Evolutionary conservation across 148 eudicot species (phyloP), one percentile per base, ranked within the genome.

Genomic region (Heliamphora exappendiculata): DNA sequence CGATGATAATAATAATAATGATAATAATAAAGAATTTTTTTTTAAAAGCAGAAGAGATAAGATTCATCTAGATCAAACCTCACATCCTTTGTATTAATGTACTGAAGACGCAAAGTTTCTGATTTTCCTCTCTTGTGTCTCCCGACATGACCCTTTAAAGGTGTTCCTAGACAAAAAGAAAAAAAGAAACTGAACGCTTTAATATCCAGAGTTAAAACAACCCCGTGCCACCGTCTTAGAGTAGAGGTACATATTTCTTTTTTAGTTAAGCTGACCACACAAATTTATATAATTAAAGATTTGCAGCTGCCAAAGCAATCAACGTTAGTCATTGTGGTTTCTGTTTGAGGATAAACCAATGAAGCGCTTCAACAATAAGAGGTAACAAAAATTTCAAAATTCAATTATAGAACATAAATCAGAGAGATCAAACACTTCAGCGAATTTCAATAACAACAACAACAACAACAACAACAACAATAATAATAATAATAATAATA

Each of bases 121-220:
- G 98, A 94, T 73, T 86, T 89, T 59, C 97, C 91, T 86, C 98
- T 86, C 80, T 87, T 86, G 81, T 89, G 98, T 70, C 83, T 85
- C 74, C 72, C 13, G 42, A 77, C 73, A 66, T 66, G 51, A 20
- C 81, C 79, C 80, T 76, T 78, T 16, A 76, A 24, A 37, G 81
- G 74, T 9, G 77, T 57, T 44, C 83, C 91, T 85, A 80, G 33
- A 81, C 22, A 71, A 19, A 73, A 54, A n/a, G n/a, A n/a, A n/a
- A n/a, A n/a, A n/a, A n/a, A n/a, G n/a, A n/a, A n/a, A n/a, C n/a
- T n/a, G n/a, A n/a, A n/a, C n/a, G n/a, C n/a, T n/a, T n/a, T n/a
- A n/a, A n/a, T n/a, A n/a, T n/a, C n/a, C n/a, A n/a, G n/a, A n/a
- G n/a, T n/a, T n/a, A n/a, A n/a, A n/a, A n/a, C n/a, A n/a, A n/a